Percentiles rank a stretch among this genome's conserved stretches.
Evolutionary conservation across 2,329 filamentous ascomycete species (phyloP).

Genomic region (Ophiostoma ips): DNA sequence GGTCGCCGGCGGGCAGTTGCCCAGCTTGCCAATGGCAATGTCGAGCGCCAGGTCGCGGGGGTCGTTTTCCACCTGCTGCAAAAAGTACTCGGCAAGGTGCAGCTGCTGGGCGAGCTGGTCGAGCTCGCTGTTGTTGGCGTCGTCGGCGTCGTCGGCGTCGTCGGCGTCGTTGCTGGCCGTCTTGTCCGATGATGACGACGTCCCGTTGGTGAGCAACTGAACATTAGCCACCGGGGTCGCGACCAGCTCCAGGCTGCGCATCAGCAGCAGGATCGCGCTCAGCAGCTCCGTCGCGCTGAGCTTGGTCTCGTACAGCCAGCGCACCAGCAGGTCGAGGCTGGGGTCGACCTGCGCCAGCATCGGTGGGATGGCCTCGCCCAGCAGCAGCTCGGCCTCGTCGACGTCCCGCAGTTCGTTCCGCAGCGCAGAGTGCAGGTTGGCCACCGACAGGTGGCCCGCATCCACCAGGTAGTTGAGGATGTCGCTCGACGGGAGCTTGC

Average conservation of each 20-base stretch:
- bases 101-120: conserved; percentile 52
- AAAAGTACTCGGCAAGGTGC: conserved; percentile 51
- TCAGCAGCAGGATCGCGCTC: conserved; percentile 49
- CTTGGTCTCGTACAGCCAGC: conserved; percentile 50
- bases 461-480: conserved; percentile 45
- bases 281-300: conserved; percentile 54
- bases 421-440: conserved; percentile 46
- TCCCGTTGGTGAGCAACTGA: conserved; percentile 22
- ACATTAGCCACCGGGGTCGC: conserved; percentile 26
- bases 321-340: conserved; percentile 51
- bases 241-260: conserved; percentile 53
- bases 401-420: conserved; percentile 28
- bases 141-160: conserved; percentile 17
- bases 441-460: conserved; percentile 44
- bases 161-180: conserved; percentile 10
- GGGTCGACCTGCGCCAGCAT: conserved; percentile 53
- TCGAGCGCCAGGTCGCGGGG: conserved; percentile 51
- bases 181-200: too few relatives aligned
- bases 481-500: conserved; percentile 36
- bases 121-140: conserved; percentile 39
- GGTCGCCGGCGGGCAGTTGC: conserved; percentile 44
- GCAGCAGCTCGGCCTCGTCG: conserved; percentile 31
- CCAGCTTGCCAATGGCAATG: conserved; percentile 55
- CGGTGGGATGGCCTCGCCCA: conserved; percentile 47
- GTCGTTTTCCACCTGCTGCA: conserved; percentile 45